A percentile compares a stretch with the other conserved stretches of the same genome.
Evolutionary conservation across 1,139 yeast species (phyloP).

Genomic region (Candida mesenterica): DNA sequence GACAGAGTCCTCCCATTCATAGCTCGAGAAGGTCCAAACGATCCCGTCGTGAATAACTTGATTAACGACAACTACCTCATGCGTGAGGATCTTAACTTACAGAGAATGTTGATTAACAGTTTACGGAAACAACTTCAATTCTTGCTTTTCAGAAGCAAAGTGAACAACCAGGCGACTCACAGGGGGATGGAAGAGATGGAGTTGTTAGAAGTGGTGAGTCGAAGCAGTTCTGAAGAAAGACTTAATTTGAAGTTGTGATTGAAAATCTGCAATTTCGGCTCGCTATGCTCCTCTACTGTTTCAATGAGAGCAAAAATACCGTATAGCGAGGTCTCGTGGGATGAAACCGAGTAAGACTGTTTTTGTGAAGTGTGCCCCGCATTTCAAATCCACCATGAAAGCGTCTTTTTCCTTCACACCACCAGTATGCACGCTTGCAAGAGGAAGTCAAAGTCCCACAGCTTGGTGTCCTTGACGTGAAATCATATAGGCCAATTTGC

Average conservation of each 20-base stretch:
- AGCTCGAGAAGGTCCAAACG: constrained; percentile 33
- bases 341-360: too few species aligned
- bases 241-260: constrained; percentile 31
- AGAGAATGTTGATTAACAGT: constrained; percentile 45
- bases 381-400: too few species aligned
- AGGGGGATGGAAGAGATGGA: constrained; percentile 10
- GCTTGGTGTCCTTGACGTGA: too few species aligned
- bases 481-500: too few species aligned
- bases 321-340: too few species aligned
- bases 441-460: too few species aligned
- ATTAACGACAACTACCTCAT: constrained; percentile 45
- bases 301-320: too few species aligned
- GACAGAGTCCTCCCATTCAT: constrained; percentile 41
- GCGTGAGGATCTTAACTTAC: constrained; percentile 50
- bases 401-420: too few species aligned
- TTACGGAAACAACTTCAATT: constrained; percentile 53
- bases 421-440: too few species aligned
- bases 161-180: constrained; percentile 2
- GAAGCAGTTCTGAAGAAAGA: constrained; percentile 39
- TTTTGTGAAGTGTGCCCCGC: too few species aligned
- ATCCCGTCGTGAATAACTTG: constrained; percentile 36
- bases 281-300: too few species aligned
- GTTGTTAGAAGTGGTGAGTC: constrained; percentile 21
- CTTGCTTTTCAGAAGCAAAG: constrained; percentile 40
- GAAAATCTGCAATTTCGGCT: too few species aligned